Percentiles rank a stretch among this genome's conserved stretches.
Conservation (phyloP, 495 filamentous ascomycete genomes). For the Pseudevernia furfuracea region DNA sequence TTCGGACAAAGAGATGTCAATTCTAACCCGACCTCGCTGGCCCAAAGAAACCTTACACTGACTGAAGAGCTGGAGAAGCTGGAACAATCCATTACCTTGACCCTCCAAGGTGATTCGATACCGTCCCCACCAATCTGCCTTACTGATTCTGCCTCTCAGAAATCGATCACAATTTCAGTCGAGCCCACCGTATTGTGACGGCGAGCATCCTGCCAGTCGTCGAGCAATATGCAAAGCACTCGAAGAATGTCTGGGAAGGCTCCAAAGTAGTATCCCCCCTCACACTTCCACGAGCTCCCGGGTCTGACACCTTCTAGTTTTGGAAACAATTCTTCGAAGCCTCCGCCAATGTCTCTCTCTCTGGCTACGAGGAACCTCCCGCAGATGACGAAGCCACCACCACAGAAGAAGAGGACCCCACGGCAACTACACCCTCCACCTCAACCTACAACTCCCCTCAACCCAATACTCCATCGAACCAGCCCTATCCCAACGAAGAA, state of each 20-base stretch:
- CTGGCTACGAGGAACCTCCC: conserved; percentile 76
- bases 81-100: conserved; percentile 93
- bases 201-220: conserved; percentile 87
- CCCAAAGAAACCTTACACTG: conserved; percentile 63
- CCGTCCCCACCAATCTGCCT: neutral
- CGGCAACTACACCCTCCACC: conserved; percentile 44
- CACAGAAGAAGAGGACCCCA: conserved; percentile 36
- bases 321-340: conserved; percentile 99
- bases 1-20: neutral
- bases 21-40: conserved; percentile 24
- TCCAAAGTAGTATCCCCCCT: conserved; percentile 59
- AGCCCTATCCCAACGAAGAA: conserved; percentile 43
- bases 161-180: conserved; percentile 97
- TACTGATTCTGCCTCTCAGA: conserved; percentile 46
- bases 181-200: conserved; percentile 92
- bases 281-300: too few species aligned
- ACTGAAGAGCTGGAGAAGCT: conserved; percentile 95
- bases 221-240: conserved; percentile 94
- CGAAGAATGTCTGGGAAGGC: conserved; percentile 90
- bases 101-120: conserved; percentile 66
- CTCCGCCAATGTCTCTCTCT: conserved; percentile 93
- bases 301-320: conserved; percentile 49
- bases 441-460: conserved; percentile 29
- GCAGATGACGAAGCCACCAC: conserved; percentile 43
- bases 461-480: conserved; percentile 43